Percentiles rank a stretch among this genome's conserved stretches.
These are phyloP conservation scores for Phytophthora megakarya DNA, from an alignment of 352 stramenopile genomes.

Conservation along the genomic window DNA sequence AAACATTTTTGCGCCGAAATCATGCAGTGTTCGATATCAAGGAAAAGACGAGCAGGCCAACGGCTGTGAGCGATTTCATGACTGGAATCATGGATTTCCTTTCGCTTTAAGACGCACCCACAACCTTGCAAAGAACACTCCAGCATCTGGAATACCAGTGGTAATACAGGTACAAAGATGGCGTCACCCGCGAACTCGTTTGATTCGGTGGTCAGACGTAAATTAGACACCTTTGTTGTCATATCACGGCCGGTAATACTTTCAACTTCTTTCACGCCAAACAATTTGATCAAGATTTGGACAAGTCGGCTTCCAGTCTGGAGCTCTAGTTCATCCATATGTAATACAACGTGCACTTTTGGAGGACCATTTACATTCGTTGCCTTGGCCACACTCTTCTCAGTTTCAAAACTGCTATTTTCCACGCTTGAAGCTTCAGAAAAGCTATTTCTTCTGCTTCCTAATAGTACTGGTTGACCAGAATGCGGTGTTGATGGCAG, in stretches of 20 bases:
- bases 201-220: constrained; percentile 65
- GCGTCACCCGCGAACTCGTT: constrained; percentile 65
- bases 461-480: neutral
- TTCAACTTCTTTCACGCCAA: constrained; percentile 13
- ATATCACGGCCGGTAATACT: constrained; percentile 27
- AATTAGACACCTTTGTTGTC: constrained; percentile 35
- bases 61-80: neutral
- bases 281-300: constrained; percentile 40
- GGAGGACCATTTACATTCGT: neutral
- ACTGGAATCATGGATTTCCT: neutral
- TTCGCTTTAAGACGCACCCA: constrained; percentile 39
- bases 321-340: constrained; percentile 60
- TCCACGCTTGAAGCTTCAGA: constrained; percentile 21
- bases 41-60: constrained; percentile 39
- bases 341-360: constrained; percentile 47
- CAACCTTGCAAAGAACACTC: constrained; percentile 70
- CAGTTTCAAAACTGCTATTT: constrained; percentile 2
- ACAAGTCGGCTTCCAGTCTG: constrained; percentile 46
- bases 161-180: constrained; percentile 68
- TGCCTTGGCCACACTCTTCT: neutral
- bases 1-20: constrained; percentile 41
- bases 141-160: constrained; percentile 73
- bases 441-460: constrained; percentile 29
- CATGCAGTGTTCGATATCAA: constrained; percentile 42
- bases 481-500: constrained; percentile 23